A percentile compares a stretch with the other conserved stretches of the same genome.
Evolutionary conservation across 202 grass and related monocot genomes (phyloP).

Genomic region (Zoysia matrella): DNA sequence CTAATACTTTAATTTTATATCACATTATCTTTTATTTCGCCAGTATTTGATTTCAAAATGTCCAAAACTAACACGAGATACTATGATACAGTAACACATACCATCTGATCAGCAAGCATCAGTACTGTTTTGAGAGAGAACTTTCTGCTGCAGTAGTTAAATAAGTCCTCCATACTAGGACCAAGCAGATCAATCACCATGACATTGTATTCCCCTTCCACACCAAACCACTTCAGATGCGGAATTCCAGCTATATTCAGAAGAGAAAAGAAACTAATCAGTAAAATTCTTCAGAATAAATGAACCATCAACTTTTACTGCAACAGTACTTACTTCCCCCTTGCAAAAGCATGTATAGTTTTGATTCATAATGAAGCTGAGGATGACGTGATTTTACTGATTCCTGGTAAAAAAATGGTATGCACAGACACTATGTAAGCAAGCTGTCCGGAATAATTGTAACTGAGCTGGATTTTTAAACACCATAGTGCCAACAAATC

Average conservation of each 20-base stretch:
- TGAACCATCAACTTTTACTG: neutral
- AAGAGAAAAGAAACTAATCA: constrained; percentile 17
- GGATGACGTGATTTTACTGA: constrained; percentile 55
- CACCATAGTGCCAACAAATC: neutral
- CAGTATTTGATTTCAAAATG: neutral
- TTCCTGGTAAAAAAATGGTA: constrained; percentile 43
- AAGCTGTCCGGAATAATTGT: neutral
- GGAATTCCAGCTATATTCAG: constrained; percentile 52
- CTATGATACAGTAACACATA: constrained; percentile 35
- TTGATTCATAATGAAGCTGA: constrained; percentile 65
- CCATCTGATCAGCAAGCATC: constrained; percentile 70
- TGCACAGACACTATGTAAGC: constrained; percentile 11
- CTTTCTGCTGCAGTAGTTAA: constrained; percentile 64
- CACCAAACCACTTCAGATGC: constrained; percentile 64
- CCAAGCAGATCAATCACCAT: constrained; percentile 67
- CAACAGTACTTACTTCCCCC: constrained; percentile 53
- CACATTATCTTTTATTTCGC: neutral
- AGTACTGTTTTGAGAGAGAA: constrained; percentile 64
- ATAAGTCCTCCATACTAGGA: constrained; percentile 61
- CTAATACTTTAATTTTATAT: constrained; percentile 16
- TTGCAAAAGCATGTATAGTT: constrained; percentile 62
- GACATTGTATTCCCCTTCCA: constrained; percentile 61
- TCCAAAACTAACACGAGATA: constrained; percentile 24
- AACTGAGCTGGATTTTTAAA: neutral
- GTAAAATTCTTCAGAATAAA: neutral